Percentiles rank a stretch among this genome's conserved stretches.
phyloP scores from a whole-genome alignment of 768 basidiomycete genomes.

The Mycena filopes region DNA sequence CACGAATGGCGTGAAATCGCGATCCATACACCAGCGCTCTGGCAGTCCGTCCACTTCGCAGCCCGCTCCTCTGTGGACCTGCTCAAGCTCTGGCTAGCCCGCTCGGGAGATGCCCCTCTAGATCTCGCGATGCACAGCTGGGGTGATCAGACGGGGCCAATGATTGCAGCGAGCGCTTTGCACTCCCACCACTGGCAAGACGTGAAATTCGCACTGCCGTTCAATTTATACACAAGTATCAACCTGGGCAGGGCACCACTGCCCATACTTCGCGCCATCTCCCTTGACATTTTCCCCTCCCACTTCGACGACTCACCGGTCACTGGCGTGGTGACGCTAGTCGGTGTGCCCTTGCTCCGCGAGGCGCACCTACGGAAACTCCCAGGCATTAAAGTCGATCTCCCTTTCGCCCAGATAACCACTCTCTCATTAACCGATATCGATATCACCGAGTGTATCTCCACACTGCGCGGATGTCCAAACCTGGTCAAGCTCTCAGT shows the following conservation, averaged over 20 bases:
- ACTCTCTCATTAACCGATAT: background rate
- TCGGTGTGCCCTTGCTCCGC: background rate
- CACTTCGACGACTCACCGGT: background rate
- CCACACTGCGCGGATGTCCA: background rate
- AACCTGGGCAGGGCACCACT: background rate
- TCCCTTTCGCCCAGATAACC: constrained; percentile 1
- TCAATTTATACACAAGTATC: background rate
- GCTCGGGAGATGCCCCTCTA: constrained; percentile 1
- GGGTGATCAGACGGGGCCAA: background rate
- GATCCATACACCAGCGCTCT: background rate
- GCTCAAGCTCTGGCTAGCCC: constrained; percentile 6
- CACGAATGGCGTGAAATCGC: constrained; percentile 22
- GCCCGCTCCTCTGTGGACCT: background rate
- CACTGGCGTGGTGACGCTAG: background rate
- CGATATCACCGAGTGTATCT: background rate
- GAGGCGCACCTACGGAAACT: background rate
- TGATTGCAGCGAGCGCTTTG: background rate
- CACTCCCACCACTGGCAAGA: constrained; percentile 10
- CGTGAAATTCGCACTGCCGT: background rate
- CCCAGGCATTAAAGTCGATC: background rate
- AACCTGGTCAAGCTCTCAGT: background rate
- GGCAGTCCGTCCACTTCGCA: constrained; percentile 8
- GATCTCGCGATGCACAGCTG: background rate
- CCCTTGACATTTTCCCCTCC: background rate
- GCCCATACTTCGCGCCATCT: background rate